Conservation (phyloP, 371 early-diverging fungal genomes). For the Fennellomyces sp. region DNA sequence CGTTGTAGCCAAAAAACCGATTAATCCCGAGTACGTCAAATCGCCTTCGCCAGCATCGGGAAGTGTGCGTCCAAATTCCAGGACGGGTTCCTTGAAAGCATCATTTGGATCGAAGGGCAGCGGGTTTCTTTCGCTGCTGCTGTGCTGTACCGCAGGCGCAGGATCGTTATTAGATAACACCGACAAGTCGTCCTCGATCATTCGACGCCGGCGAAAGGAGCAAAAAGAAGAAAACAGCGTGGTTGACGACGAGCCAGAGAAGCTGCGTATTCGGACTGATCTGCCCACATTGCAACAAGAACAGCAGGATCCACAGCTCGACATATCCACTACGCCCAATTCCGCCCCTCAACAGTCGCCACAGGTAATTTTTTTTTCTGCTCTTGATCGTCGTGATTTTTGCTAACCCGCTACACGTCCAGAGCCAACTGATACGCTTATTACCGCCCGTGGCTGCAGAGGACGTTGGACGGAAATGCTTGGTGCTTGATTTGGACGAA, state of each 20-base stretch:
- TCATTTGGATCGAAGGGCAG: constrained; percentile 14
- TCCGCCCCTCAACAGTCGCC: constrained; percentile 9
- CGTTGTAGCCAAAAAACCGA: constrained; percentile 6
- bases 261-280: background rate
- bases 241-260: background rate
- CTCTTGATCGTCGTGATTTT: background rate
- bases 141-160: constrained; percentile 25
- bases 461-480: constrained; percentile 49
- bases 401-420: no score
- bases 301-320: background rate
- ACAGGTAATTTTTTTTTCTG: background rate
- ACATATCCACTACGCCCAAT: constrained; percentile 10
- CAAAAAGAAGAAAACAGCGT: background rate
- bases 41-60: constrained; percentile 11
- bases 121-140: constrained; percentile 23
- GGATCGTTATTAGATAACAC: constrained; percentile 12
- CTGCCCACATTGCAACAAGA: background rate
- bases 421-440: constrained; percentile 17
- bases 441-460: constrained; percentile 45
- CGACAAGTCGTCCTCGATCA: constrained; percentile 14
- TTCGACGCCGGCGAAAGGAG: background rate
- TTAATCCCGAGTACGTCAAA: constrained; percentile 13
- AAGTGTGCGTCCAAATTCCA: background rate
- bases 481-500: constrained; percentile 72
- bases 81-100: constrained; percentile 6